Evolutionary conservation across 306 rosid species (phyloP).

Genomic region (Vicia faba): DNA sequence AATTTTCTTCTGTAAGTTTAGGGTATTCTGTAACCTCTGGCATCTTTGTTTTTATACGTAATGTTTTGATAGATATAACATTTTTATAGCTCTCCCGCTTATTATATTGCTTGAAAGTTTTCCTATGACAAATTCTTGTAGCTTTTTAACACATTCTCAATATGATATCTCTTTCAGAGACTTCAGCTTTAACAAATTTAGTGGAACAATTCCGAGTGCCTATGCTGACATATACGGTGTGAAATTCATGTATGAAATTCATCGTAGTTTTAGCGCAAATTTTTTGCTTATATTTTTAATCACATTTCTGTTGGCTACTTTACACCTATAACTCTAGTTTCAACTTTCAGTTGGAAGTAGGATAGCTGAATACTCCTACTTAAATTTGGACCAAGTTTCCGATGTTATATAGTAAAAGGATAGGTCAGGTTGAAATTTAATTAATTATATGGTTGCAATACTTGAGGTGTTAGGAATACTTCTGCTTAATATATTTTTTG

Average conservation of each 20-base stretch:
- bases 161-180: slow-evolving; percentile 57
- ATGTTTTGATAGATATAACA: not conserved
- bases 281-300: not conserved
- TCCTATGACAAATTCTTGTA: not conserved
- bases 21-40: not conserved
- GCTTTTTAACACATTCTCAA: slow-evolving; percentile 6
- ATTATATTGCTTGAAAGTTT: not conserved
- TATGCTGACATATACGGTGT: slow-evolving; percentile 25
- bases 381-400: not conserved
- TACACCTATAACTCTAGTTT: slow-evolving; percentile 1
- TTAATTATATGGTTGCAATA: not conserved
- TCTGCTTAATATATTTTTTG: not conserved
- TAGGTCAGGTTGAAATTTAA: not conserved
- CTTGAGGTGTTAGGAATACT: not conserved
- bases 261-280: not conserved
- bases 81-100: not conserved
- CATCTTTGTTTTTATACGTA: not conserved
- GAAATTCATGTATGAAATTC: slow-evolving; percentile 54
- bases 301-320: slow-evolving; percentile 9
- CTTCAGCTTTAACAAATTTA: slow-evolving; percentile 73
- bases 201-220: slow-evolving; percentile 57
- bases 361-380: slow-evolving; percentile 1
- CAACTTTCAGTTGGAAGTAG: not conserved
- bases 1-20: slow-evolving; percentile 1
- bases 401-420: not conserved